Evolutionary conservation across 441 rosid genomes (phyloP), one percentile per base, ranked within the genome.

Genomic region (Isatis lusitanica): DNA sequence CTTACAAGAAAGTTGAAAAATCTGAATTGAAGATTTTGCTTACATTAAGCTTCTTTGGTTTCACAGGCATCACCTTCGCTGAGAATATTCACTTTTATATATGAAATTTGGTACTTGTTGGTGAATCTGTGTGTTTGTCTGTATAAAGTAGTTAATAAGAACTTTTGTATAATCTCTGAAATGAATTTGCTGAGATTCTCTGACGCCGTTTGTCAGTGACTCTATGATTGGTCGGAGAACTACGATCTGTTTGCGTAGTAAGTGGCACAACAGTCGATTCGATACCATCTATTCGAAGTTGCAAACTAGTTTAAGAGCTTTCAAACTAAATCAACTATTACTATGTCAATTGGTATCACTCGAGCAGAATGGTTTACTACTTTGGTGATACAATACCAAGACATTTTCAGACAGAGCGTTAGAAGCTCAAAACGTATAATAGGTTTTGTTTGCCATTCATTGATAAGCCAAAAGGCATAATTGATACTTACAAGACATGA

Each of bases 41-140:
- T 57, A 63, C 17, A 18, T 56, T 67, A n/a, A 18, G 46, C 24
- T 67, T 58, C 0, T 50, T 42, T 68, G 36, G 40, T 52, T 63
- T 24, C 58, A 53, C 84, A 81, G 84, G 80, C 84, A 81, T 75
- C 84, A 81, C 30, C 82, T 81, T 66, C 82, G 84, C 12, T 81
- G 76, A 81, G 72, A 55, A 15, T 1, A 3, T 61, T 38, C 8
- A 17, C 39, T 64, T 26, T 52, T 40, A 9, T 42, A 15, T 28
- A 61, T 56, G n/a, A 10, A 48, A 26, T 68, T 0, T 35, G 33
- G 33, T 67, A 8, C 15, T 0, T 18, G 5, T 24, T 51, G 48
- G 16, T 26, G 28, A 58, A 15, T 58, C 63, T 36, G 46, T 63
- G 6, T 42, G 7, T 26, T 18, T 36, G 31, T 38, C 46, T 18